phyloP scores from a whole-genome alignment of 495 filamentous ascomycete species.

The Extremus antarcticus region DNA sequence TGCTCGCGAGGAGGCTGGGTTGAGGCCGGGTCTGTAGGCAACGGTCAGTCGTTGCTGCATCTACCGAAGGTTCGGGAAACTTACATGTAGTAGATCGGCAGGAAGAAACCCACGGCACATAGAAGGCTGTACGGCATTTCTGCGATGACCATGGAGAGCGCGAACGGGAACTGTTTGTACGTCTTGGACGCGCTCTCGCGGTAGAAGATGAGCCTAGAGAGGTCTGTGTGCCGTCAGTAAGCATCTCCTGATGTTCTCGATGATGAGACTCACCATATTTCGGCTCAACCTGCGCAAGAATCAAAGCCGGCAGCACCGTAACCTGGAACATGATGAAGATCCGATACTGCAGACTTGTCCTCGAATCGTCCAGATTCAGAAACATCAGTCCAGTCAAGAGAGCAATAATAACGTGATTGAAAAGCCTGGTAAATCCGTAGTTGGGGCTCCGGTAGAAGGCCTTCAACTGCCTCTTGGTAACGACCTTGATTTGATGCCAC shows the following conservation, averaged over 20 bases:
- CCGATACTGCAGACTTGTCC: conserved; percentile 60
- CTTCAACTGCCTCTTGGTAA: conserved; percentile 52
- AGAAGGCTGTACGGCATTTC: conserved; percentile 68
- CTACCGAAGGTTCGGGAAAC: background rate
- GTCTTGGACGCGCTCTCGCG: conserved; percentile 70
- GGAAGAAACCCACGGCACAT: conserved; percentile 62
- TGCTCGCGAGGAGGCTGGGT: conserved; percentile 41
- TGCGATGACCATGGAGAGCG: conserved; percentile 57
- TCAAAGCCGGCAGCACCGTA: conserved; percentile 45
- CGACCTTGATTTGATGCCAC: conserved; percentile 57
- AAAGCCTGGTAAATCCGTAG: conserved; percentile 67
- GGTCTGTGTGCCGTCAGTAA: conserved; percentile 28
- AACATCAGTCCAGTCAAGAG: conserved; percentile 65
- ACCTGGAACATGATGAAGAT: conserved; percentile 75
- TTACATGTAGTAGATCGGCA: conserved; percentile 61
- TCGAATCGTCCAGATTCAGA: conserved; percentile 55
- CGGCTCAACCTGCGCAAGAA: conserved; percentile 67
- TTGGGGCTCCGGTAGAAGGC: conserved; percentile 65
- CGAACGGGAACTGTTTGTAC: conserved; percentile 63
- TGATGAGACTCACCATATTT: conserved; percentile 39
- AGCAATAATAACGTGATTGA: conserved; percentile 62
- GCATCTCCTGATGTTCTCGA: background rate
- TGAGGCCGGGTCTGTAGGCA: conserved; percentile 16
- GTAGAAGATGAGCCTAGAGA: conserved; percentile 65
- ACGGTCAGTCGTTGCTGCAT: background rate